Evolutionary conservation across 164 flowering plant genomes (phyloP).

Genomic region (Macadamia tetraphylla): DNA sequence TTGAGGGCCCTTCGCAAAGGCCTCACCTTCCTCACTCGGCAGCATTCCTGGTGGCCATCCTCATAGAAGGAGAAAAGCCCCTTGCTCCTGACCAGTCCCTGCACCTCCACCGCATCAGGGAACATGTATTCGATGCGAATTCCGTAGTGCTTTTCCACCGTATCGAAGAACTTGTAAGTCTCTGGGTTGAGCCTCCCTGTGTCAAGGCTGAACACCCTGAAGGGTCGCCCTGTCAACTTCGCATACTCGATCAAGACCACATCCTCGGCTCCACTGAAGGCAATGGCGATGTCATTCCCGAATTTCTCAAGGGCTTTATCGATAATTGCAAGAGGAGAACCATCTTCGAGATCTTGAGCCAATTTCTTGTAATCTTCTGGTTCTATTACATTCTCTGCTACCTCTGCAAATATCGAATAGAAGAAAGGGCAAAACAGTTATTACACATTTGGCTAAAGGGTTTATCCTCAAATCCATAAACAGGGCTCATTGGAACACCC

Average conservation of each 20-base stretch:
- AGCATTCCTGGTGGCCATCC: conserved; percentile 98
- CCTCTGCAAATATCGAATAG: conserved; percentile 29
- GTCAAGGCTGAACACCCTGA: conserved; percentile 89
- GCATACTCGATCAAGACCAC: conserved; percentile 95
- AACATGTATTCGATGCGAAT: conserved; percentile 91
- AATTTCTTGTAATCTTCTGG: conserved; percentile 49
- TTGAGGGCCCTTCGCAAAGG: conserved; percentile 86
- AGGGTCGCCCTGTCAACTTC: conserved; percentile 77
- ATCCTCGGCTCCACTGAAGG: conserved; percentile 99
- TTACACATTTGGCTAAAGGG: background rate
- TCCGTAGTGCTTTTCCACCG: conserved; percentile 77
- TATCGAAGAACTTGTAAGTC: conserved; percentile 68
- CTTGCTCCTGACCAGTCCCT: conserved; percentile 77
- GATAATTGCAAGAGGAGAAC: conserved; percentile 87
- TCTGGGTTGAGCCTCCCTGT: conserved; percentile 94
- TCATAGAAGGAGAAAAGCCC: conserved; percentile 90
- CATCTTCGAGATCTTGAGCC: conserved; percentile 55
- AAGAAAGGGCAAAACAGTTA: background rate
- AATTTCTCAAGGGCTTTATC: conserved; percentile 72
- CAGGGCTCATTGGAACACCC: background rate
- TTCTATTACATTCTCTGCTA: conserved; percentile 22
- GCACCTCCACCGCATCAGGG: conserved; percentile 94
- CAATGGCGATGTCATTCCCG: conserved; percentile 85
- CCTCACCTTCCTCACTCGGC: conserved; percentile 90
- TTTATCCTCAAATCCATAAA: background rate